phyloP scores from a whole-genome alignment of 225 moss, liverwort and hornwort genomes.

The Sphagnum contortum region DNA sequence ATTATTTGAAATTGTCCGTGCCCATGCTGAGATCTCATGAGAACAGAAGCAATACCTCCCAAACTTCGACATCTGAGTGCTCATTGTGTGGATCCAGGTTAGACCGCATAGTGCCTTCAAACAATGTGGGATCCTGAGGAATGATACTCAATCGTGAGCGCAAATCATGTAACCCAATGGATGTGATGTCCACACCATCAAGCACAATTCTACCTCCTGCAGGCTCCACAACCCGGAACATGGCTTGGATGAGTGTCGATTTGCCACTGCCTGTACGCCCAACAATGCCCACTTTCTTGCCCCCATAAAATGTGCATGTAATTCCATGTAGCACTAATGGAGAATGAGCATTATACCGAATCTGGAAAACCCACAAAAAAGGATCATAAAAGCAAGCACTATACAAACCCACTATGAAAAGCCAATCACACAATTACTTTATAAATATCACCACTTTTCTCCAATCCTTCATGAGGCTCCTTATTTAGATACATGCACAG shows the following conservation, averaged over 20 bases:
- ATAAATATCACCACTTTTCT: too few relatives aligned
- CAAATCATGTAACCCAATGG: slow-evolving; percentile 5
- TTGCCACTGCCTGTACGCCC: too few relatives aligned
- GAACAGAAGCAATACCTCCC: slow-evolving; percentile 1
- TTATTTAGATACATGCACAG: background rate
- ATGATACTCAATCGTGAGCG: background rate
- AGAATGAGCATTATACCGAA: background rate
- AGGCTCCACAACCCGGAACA: background rate
- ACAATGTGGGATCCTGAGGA: background rate
- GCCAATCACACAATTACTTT: too few relatives aligned
- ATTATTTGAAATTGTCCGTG: too few relatives aligned
- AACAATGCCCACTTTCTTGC: background rate
- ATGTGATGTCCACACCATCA: background rate
- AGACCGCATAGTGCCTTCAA: slow-evolving; percentile 4
- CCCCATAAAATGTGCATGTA: slow-evolving; percentile 1
- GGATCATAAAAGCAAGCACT: too few relatives aligned
- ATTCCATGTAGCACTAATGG: slow-evolving; percentile 8
- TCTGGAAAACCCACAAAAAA: background rate
- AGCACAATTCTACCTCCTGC: slow-evolving; percentile 5
- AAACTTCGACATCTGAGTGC: slow-evolving; percentile 2
- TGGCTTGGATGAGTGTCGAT: too few relatives aligned
- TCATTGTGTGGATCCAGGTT: slow-evolving; percentile 5
- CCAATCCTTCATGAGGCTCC: too few relatives aligned
- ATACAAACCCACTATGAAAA: too few relatives aligned
- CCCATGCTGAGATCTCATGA: too few relatives aligned